Percentiles rank a stretch among this genome's conserved stretches.
These are phyloP conservation scores for Geosmithia morbida DNA, from an alignment of 2,329 filamentous ascomycete species.

Conservation along the genomic window DNA sequence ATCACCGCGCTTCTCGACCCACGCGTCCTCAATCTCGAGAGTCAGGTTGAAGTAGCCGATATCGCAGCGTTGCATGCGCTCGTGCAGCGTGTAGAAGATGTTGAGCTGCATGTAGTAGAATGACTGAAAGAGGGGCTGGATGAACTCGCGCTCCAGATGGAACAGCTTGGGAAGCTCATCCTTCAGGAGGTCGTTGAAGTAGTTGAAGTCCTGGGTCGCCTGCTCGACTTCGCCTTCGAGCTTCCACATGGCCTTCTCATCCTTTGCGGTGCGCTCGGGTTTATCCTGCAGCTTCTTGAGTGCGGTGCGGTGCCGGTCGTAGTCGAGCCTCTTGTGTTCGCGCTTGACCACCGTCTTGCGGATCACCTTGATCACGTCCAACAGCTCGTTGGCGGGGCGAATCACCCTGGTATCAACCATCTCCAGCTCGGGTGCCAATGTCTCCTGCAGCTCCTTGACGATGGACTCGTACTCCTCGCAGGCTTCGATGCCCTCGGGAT, in stretches of 20 bases:
- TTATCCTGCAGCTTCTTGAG: constrained; percentile 96
- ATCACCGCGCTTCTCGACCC: constrained; percentile 75
- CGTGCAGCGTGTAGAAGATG: constrained; percentile 95
- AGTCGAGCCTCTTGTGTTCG: constrained; percentile 95
- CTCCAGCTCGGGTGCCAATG: constrained; percentile 80
- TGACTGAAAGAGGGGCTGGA: constrained; percentile 90
- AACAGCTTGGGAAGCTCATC: constrained; percentile 91
- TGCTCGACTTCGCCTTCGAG: constrained; percentile 83
- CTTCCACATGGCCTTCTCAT: constrained; percentile 95
- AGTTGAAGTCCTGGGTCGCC: constrained; percentile 91
- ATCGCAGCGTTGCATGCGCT: constrained; percentile 93
- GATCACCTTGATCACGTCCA: constrained; percentile 91
- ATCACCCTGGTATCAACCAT: constrained; percentile 94
- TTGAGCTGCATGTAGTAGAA: constrained; percentile 99
- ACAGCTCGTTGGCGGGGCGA: constrained; percentile 79
- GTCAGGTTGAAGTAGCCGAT: constrained; percentile 96
- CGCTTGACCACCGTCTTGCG: constrained; percentile 80
- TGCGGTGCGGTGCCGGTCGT: constrained; percentile 68
- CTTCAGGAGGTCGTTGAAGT: constrained; percentile 95
- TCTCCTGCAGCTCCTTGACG: constrained; percentile 79
- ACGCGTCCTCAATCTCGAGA: constrained; percentile 82
- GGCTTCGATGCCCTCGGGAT: constrained; percentile 81
- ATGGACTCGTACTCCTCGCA: constrained; percentile 94
- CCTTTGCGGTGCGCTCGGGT: constrained; percentile 90
- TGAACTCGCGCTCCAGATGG: constrained; percentile 80